Conservation (phyloP, 805 yeast genomes). For the Wickerhamiella qilinensis region DNA sequence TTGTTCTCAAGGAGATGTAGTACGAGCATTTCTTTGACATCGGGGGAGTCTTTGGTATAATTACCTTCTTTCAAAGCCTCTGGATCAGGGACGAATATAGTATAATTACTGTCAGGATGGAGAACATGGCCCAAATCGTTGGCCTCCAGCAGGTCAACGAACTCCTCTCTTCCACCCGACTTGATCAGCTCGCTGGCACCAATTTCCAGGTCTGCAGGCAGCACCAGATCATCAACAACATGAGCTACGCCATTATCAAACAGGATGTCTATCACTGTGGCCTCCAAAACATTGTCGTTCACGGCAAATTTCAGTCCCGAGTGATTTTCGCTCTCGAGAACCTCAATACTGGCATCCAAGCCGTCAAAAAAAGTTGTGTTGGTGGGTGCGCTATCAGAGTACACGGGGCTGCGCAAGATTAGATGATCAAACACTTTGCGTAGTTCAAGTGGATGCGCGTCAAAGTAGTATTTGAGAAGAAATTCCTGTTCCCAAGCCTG, state of each 20-base stretch:
- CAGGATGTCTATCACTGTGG: slow-evolving; percentile 39
- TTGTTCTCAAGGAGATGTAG: slow-evolving; percentile 55
- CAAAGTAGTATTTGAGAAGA: slow-evolving; percentile 42
- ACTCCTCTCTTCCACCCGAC: slow-evolving; percentile 34
- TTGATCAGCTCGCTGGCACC: slow-evolving; percentile 38
- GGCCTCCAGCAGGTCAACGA: slow-evolving; percentile 29
- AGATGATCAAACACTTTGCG: slow-evolving; percentile 37
- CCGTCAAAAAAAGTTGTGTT: slow-evolving; percentile 18
- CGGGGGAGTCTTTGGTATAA: slow-evolving; percentile 28
- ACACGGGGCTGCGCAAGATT: slow-evolving; percentile 47
- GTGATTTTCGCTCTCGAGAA: not conserved
- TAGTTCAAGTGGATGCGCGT: slow-evolving; percentile 34
- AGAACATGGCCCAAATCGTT: slow-evolving; percentile 23
- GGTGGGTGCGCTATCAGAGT: slow-evolving; percentile 33
- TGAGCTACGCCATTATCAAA: slow-evolving; percentile 80
- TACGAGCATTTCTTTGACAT: slow-evolving; percentile 29
- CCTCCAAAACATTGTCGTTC: not conserved
- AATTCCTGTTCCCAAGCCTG: slow-evolving; percentile 53
- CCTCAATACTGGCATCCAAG: slow-evolving; percentile 3
- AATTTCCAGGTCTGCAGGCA: slow-evolving; percentile 43
- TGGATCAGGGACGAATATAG: slow-evolving; percentile 59
- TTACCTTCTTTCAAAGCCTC: slow-evolving; percentile 38
- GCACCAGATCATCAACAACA: slow-evolving; percentile 36
- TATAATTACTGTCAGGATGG: slow-evolving; percentile 27
- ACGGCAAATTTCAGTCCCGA: not conserved